Conservation (phyloP, 768 basidiomycete genomes). For the Suillus cothurnatus region DNA sequence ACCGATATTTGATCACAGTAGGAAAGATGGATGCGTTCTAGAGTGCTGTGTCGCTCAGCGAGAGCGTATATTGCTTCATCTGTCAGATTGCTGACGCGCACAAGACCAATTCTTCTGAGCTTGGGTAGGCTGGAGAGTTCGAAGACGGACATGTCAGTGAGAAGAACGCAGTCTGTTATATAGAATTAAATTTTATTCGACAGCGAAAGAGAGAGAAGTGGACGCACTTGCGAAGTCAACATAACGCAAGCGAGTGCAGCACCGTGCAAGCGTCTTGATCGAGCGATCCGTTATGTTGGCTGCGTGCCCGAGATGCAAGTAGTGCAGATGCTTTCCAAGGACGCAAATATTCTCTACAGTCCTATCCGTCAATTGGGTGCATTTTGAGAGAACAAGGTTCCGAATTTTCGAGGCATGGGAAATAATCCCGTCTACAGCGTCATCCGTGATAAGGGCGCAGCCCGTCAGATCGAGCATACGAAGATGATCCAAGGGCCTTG, state of each 20-base stretch:
- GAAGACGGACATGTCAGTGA: constrained; percentile 94
- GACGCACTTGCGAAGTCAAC: constrained; percentile 92
- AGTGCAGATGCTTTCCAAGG: constrained; percentile 91
- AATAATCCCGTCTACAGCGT: constrained; percentile 81
- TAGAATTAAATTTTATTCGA: not conserved
- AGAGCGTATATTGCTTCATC: constrained; percentile 92
- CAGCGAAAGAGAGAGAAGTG: not conserved
- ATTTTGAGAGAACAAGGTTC: constrained; percentile 87
- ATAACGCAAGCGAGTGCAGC: constrained; percentile 89
- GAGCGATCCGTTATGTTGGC: constrained; percentile 87
- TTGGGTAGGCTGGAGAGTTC: constrained; percentile 88
- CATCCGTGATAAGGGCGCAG: constrained; percentile 79
- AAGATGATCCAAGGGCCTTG: constrained; percentile 75
- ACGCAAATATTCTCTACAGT: constrained; percentile 82
- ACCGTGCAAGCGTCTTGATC: constrained; percentile 78
- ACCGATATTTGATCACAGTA: constrained; percentile 97
- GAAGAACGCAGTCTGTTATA: constrained; percentile 69
- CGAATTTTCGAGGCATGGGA: constrained; percentile 81
- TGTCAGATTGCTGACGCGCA: constrained; percentile 89
- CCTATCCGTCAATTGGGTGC: constrained; percentile 73
- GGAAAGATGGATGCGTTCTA: constrained; percentile 95
- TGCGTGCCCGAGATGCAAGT: constrained; percentile 94
- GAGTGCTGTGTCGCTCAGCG: constrained; percentile 78
- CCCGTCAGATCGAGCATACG: constrained; percentile 93
- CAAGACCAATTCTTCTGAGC: constrained; percentile 91